Base-by-base conservation (phyloP, 768 basidiomycete species). In the Tylopilus sp. region DNA sequence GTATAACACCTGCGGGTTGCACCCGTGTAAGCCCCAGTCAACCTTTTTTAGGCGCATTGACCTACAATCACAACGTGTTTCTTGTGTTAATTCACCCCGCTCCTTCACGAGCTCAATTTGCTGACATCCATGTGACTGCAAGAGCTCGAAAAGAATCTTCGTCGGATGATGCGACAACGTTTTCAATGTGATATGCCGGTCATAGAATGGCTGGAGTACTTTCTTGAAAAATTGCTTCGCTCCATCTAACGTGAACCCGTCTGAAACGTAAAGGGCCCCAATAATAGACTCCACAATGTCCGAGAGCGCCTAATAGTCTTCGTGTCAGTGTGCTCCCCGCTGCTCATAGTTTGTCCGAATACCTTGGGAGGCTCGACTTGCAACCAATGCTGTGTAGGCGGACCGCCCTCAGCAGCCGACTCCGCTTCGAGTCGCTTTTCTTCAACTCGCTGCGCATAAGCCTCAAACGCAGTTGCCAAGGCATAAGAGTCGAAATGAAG, bases 291-390 rank as follows among this genome's bases (percentile, higher is more conserved):
- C 91, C 20, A 93, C 76, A 23, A 91, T 75, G 65, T 92, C 89
- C 8, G 88, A 87, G 18, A 93, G 74, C 9, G 76, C 79, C 91
- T 92, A 62, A 18, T 52, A 10, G n/a, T 31, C 31, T 21, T 23
- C 17, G 26, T 46, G 26, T 63, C 23, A 51, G 28, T 22, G 15
- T 18, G 48, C 39, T 40, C 33, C 44, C 45, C 50, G 38, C 13
- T 36, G 11, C 40, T n/a, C 20, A 43, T 50, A 40, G 30, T 48
- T 4, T 18, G 12, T 21, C 40, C 21, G 17, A 54, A 68, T 58
- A 86, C 91, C 76, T 93, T 92, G 0, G 91, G 91, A 35, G 87
- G 78, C 40, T 88, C 81, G 28, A 86, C 67, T 36, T 85, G 85
- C 6, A 80, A 71, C 91, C 91, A 93, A 66, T 86, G 91, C 59